phyloP scores from a whole-genome alignment of 495 filamentous ascomycete species.

The Podospora didyma region DNA sequence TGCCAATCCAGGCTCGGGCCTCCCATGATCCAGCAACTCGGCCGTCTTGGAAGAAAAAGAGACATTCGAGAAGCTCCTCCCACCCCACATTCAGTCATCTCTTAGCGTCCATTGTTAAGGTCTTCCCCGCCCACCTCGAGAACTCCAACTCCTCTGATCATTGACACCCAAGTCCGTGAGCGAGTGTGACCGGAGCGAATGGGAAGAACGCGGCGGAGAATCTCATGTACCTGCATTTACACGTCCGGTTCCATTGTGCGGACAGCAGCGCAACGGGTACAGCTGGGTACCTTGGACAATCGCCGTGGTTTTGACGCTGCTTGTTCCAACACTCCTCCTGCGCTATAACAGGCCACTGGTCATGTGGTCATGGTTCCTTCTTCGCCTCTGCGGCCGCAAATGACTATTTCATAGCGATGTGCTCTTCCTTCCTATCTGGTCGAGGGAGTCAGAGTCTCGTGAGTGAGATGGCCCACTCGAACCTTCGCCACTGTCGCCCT shows the following conservation, averaged over 20 bases:
- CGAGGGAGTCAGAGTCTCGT: constrained; percentile 12
- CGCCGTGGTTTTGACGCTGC: neutral
- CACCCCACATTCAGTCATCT: constrained; percentile 10
- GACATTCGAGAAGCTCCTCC: constrained; percentile 24
- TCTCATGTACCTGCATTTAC: too few species aligned
- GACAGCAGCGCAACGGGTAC: neutral
- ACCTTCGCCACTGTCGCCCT: constrained; percentile 11
- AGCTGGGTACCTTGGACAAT: neutral
- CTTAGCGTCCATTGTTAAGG: neutral
- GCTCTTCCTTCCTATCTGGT: constrained; percentile 16
- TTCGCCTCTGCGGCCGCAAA: constrained; percentile 7
- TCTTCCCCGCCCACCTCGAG: constrained; percentile 4
- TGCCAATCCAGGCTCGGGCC: constrained; percentile 15
- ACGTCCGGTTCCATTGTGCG: too few species aligned
- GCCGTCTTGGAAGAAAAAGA: constrained; percentile 1
- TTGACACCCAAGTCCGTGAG: neutral
- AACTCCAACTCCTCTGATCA: too few species aligned
- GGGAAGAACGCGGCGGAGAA: neutral
- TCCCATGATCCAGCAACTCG: constrained; percentile 3
- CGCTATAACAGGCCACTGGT: neutral
- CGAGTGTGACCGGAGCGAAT: too few species aligned
- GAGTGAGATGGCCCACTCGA: constrained; percentile 10
- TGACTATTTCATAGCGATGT: neutral
- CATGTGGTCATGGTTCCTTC: constrained; percentile 8
- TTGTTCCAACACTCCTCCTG: neutral